Conservation (phyloP, 441 rosid species). For the Euphorbia schlechtendalii region DNA sequence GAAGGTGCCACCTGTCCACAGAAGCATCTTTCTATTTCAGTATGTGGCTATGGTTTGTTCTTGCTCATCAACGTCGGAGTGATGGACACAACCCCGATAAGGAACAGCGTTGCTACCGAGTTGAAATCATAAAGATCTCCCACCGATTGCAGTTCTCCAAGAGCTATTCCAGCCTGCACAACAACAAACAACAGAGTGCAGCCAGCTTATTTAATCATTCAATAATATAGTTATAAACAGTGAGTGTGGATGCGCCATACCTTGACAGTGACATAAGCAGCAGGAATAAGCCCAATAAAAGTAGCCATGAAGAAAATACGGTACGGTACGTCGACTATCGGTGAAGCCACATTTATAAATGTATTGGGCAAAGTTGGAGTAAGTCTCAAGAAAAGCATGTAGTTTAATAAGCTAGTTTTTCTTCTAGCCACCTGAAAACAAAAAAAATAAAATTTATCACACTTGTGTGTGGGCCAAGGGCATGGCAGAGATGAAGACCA, state of each 20-base stretch:
- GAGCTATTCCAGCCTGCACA: slow-evolving; percentile 80
- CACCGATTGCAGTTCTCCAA: slow-evolving; percentile 68
- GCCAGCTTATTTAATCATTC: neutral
- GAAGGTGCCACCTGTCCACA: neutral
- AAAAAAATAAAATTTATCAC: no score
- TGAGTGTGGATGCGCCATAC: slow-evolving; percentile 24
- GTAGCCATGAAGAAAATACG: slow-evolving; percentile 81
- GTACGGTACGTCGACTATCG: slow-evolving; percentile 80
- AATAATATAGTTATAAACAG: neutral
- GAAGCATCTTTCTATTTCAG: slow-evolving; percentile 2
- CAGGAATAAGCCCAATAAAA: slow-evolving; percentile 77
- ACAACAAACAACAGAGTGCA: slow-evolving; percentile 7
- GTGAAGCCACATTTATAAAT: slow-evolving; percentile 87
- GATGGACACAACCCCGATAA: slow-evolving; percentile 63
- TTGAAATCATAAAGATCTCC: slow-evolving; percentile 81
- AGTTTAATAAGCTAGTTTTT: slow-evolving; percentile 57
- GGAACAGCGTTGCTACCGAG: slow-evolving; percentile 69
- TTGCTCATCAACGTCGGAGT: slow-evolving; percentile 71
- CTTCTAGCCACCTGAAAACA: slow-evolving; percentile 62
- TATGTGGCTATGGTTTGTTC: slow-evolving; percentile 27
- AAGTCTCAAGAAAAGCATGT: slow-evolving; percentile 86
- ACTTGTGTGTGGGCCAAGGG: no score
- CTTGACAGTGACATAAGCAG: slow-evolving; percentile 83
- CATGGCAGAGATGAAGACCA: neutral
- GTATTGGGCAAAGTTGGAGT: slow-evolving; percentile 90